phyloP scores from a whole-genome alignment of 176 grass and related monocot species.

The Cymbopogon citratus region DNA sequence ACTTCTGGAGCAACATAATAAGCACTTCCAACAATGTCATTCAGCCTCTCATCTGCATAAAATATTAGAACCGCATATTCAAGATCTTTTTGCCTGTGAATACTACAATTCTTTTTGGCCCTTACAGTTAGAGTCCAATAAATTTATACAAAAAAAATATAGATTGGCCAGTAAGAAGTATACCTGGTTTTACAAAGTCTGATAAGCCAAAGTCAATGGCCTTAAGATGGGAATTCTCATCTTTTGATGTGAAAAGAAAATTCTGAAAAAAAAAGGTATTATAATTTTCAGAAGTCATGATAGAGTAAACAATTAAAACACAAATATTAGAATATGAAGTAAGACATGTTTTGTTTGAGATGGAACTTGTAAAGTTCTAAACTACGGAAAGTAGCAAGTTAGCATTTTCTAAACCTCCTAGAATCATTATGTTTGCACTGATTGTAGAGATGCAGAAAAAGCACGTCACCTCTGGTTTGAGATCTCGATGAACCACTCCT shows the following conservation, averaged over 20 bases:
- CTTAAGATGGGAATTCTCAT: slow-evolving; percentile 69
- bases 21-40: slow-evolving; percentile 94
- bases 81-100: background rate
- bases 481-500: slow-evolving; percentile 85
- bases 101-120: background rate
- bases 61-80: slow-evolving; percentile 13
- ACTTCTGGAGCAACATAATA: slow-evolving; percentile 95
- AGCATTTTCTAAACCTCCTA: background rate
- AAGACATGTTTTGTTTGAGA: background rate
- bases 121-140: background rate
- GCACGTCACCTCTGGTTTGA: slow-evolving; percentile 68
- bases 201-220: slow-evolving; percentile 81
- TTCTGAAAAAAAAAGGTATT: slow-evolving; percentile 39
- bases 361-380: background rate
- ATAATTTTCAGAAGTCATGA: slow-evolving; percentile 6
- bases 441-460: background rate
- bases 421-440: background rate
- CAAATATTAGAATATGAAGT: background rate
- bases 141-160: background rate
- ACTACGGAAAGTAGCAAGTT: background rate
- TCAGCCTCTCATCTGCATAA: slow-evolving; percentile 68
- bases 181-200: slow-evolving; percentile 87
- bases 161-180: slow-evolving; percentile 3
- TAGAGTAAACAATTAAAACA: background rate
- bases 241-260: slow-evolving; percentile 80